Percentiles rank a stretch among this genome's conserved stretches.
phyloP scores from a whole-genome alignment of 2,329 filamentous ascomycete species.

The Fusarium falciforme region DNA sequence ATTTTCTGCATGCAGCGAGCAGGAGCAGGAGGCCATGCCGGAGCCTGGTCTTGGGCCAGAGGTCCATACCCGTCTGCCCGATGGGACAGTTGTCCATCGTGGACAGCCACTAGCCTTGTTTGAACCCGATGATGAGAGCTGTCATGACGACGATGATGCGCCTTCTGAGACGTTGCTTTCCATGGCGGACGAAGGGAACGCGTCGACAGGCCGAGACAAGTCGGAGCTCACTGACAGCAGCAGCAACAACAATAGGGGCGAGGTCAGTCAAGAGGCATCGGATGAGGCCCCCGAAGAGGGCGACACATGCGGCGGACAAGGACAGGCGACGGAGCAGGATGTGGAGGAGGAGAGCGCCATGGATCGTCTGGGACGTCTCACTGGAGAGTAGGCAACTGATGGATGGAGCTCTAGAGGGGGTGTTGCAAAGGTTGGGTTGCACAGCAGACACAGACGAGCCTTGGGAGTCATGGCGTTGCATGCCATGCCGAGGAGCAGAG shows the following conservation, averaged over 20 bases:
- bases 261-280: background rate
- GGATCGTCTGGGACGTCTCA: constrained; percentile 34
- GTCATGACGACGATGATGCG: background rate
- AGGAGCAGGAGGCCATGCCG: background rate
- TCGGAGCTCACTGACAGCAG: background rate
- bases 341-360: constrained; percentile 27
- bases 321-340: background rate
- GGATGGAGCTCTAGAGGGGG: background rate
- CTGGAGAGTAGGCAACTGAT: constrained; percentile 11
- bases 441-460: background rate
- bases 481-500: background rate
- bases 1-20: background rate
- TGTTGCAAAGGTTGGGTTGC: background rate
- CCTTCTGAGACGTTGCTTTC: background rate
- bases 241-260: background rate
- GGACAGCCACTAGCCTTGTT: constrained; percentile 36
- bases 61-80: constrained; percentile 24
- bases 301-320: background rate
- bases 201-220: background rate
- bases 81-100: constrained; percentile 33
- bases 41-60: constrained; percentile 11
- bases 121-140: constrained; percentile 5
- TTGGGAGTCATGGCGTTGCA: background rate
- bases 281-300: background rate
- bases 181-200: constrained; percentile 2